A percentile compares a stretch with the other conserved stretches of the same genome.
Conservation (phyloP, 257 asterid genomes). For the Primulina huaijiensis region DNA sequence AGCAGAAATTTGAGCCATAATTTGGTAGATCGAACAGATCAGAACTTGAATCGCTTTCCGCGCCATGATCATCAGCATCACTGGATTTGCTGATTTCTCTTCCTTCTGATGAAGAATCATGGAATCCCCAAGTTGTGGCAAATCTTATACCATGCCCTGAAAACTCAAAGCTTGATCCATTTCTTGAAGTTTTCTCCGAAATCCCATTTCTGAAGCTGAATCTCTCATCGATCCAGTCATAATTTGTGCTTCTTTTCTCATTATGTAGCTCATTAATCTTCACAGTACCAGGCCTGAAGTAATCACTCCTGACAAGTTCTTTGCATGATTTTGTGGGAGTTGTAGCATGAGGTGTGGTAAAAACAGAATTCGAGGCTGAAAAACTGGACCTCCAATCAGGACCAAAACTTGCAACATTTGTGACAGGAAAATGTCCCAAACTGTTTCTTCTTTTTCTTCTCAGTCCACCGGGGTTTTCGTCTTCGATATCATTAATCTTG, state of each 20-base stretch:
- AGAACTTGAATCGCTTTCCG: slow-evolving; percentile 78
- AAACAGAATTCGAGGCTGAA: slow-evolving; percentile 37
- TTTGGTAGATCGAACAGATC: slow-evolving; percentile 86
- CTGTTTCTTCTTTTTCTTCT: slow-evolving; percentile 65
- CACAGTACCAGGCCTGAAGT: slow-evolving; percentile 8
- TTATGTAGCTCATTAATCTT: slow-evolving; percentile 4
- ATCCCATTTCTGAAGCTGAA: slow-evolving; percentile 20
- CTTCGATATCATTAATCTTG: too few relatives aligned
- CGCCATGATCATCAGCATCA: slow-evolving; percentile 29
- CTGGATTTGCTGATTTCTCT: slow-evolving; percentile 36
- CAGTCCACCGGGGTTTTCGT: slow-evolving; percentile 50
- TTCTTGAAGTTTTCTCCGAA: slow-evolving; percentile 17
- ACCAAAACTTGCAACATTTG: not conserved
- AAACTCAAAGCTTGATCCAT: slow-evolving; percentile 19
- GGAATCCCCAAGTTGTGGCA: slow-evolving; percentile 24
- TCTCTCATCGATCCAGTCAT: slow-evolving; percentile 34
- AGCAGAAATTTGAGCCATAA: slow-evolving; percentile 45
- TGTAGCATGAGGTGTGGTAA: slow-evolving; percentile 45
- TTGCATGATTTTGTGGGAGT: slow-evolving; percentile 51
- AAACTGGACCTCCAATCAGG: slow-evolving; percentile 28
- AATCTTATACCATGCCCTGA: slow-evolving; percentile 23
- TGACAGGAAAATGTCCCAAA: slow-evolving; percentile 54
- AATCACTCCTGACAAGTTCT: slow-evolving; percentile 25
- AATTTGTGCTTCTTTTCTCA: slow-evolving; percentile 23
- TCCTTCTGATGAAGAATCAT: slow-evolving; percentile 20